Conservation (phyloP, 805 yeast genomes). For the Deakozyma indianensis region DNA sequence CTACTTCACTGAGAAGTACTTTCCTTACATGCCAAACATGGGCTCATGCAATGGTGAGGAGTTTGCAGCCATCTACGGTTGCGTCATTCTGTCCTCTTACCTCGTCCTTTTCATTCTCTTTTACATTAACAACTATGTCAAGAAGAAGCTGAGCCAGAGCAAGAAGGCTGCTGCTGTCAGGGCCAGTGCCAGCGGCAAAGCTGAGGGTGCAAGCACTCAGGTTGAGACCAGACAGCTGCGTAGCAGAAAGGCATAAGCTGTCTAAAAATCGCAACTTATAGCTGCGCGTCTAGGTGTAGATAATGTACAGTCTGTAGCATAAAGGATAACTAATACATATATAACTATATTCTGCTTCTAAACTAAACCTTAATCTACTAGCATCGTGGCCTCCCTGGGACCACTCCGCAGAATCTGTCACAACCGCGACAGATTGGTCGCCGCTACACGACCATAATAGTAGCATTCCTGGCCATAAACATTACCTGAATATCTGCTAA, state of each 20-base stretch:
- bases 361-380: too few species aligned
- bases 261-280: too few species aligned
- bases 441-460: too few species aligned
- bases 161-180: slow-evolving; percentile 9
- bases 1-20: slow-evolving; percentile 65
- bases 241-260: background rate
- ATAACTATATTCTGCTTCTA: too few species aligned
- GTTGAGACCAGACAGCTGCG: slow-evolving; percentile 1
- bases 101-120: slow-evolving; percentile 82
- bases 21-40: slow-evolving; percentile 50
- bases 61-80: slow-evolving; percentile 86
- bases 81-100: slow-evolving; percentile 75
- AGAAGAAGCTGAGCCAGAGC: slow-evolving; percentile 13
- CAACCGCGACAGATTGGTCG: too few species aligned
- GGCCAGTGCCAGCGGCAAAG: slow-evolving; percentile 3
- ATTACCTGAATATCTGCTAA: too few species aligned
- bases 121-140: slow-evolving; percentile 75
- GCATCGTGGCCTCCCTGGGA: too few species aligned
- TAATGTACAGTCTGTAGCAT: too few species aligned
- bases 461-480: too few species aligned
- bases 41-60: slow-evolving; percentile 89
- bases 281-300: background rate
- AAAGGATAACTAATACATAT: too few species aligned
- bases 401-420: too few species aligned
- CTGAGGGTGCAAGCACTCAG: background rate